phyloP scores from a whole-genome alignment of 768 basidiomycete species.

The Rhodotorula kratochvilovae region DNA sequence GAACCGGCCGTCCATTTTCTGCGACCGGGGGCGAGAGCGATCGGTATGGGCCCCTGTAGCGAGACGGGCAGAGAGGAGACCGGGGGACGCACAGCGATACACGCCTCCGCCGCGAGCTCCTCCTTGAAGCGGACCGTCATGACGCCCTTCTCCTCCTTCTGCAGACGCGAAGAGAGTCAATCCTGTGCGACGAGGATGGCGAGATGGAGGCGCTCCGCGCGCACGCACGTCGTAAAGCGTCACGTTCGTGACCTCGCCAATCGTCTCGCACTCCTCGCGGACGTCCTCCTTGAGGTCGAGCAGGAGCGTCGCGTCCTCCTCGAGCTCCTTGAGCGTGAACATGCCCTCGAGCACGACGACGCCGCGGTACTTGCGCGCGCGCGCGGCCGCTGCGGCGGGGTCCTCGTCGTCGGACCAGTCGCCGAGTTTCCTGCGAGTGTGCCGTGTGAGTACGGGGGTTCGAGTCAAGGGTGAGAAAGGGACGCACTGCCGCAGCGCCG shows the following conservation, averaged over 20 bases:
- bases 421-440: conserved; percentile 64
- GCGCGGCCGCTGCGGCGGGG: conserved; percentile 25
- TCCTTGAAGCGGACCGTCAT: conserved; percentile 97
- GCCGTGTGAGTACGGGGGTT: background rate
- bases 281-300: conserved; percentile 96
- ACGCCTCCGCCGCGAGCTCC: conserved; percentile 85
- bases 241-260: conserved; percentile 94
- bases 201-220: no score
- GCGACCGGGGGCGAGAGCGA: no score
- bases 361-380: conserved; percentile 56
- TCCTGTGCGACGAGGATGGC: no score
- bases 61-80: no score
- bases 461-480: background rate
- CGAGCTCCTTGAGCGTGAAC: conserved; percentile 81
- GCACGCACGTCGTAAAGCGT: conserved; percentile 86
- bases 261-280: conserved; percentile 77
- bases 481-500: conserved; percentile 81
- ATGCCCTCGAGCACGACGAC: conserved; percentile 92
- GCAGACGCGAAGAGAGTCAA: conserved; percentile 11
- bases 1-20: conserved; percentile 94
- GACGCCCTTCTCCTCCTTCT: conserved; percentile 88
- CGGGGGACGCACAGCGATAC: conserved; percentile 68
- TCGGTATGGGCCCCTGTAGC: no score
- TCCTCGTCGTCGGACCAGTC: conserved; percentile 91
- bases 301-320: conserved; percentile 75